These are phyloP conservation scores for Claviceps sp. DNA, from an alignment of 2,329 filamentous ascomycete species.

Conservation along the genomic window DNA sequence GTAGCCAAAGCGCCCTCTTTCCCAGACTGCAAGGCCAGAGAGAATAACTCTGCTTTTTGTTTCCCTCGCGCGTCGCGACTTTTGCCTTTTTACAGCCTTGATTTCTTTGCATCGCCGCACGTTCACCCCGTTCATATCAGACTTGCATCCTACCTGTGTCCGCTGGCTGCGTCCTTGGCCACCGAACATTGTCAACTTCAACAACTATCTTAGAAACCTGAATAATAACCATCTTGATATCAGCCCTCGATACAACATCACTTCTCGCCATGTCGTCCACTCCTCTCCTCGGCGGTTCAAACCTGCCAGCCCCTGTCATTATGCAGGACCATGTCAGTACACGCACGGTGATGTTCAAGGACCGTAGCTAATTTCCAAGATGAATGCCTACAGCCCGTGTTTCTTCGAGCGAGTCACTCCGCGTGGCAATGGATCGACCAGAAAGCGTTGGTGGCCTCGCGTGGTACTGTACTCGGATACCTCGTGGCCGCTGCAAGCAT, in stretches of 20 bases:
- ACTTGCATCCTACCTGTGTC: neutral
- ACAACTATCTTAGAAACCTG: neutral
- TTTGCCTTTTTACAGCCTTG: slow-evolving; percentile 1
- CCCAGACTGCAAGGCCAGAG: neutral
- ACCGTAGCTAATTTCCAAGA: too few species aligned
- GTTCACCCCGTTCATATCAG: slow-evolving; percentile 1
- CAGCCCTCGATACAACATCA: neutral
- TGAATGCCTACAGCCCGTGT: slow-evolving; percentile 28
- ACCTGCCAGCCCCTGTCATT: slow-evolving; percentile 19
- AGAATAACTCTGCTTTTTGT: neutral
- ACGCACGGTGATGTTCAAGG: neutral
- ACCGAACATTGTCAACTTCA: neutral
- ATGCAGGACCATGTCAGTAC: slow-evolving; percentile 22
- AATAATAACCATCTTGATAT: neutral
- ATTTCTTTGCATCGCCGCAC: slow-evolving; percentile 3
- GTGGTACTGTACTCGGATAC: slow-evolving; percentile 29
- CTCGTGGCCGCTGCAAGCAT: slow-evolving; percentile 27
- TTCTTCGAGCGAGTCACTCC: slow-evolving; percentile 37
- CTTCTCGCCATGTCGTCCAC: slow-evolving; percentile 18
- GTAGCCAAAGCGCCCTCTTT: neutral
- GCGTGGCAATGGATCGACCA: slow-evolving; percentile 35
- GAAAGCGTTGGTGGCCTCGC: slow-evolving; percentile 29
- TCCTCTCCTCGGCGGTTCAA: slow-evolving; percentile 19
- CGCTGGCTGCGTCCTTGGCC: neutral
- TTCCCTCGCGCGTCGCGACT: neutral